Conservation (phyloP, 2,329 filamentous ascomycete genomes). For the Aspergillus costaricaensis region DNA sequence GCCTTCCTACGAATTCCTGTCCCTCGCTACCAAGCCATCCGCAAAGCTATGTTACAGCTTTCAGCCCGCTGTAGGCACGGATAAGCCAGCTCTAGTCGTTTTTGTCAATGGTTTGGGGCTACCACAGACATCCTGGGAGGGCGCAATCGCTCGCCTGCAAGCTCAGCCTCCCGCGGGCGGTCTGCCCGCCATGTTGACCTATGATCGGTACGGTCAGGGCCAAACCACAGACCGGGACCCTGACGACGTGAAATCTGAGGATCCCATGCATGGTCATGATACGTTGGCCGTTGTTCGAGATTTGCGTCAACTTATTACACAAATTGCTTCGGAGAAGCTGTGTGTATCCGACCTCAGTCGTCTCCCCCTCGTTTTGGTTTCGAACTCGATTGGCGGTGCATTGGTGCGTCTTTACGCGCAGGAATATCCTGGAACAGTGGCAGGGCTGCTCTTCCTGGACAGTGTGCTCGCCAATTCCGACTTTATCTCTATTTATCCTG, state of each 20-base stretch:
- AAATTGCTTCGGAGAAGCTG: conserved; percentile 41
- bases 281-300: conserved; percentile 19
- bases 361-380: conserved; percentile 47
- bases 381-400: conserved; percentile 56
- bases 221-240: conserved; percentile 50
- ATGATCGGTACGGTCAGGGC: conserved; percentile 62
- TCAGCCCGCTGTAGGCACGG: conserved; percentile 5
- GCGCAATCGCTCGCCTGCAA: conserved; percentile 32
- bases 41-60: conserved; percentile 20
- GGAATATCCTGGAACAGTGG: conserved; percentile 47
- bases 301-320: conserved; percentile 47
- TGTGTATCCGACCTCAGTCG: conserved; percentile 11
- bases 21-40: conserved; percentile 14
- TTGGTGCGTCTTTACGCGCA: conserved; percentile 55
- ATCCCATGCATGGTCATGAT: conserved; percentile 20
- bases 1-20: background rate
- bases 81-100: conserved; percentile 35
- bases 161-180: conserved; percentile 17
- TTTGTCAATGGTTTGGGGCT: conserved; percentile 49
- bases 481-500: conserved; percentile 56
- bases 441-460: conserved; percentile 56
- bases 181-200: conserved; percentile 52
- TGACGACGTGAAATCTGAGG: conserved; percentile 32
- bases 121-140: conserved; percentile 43
- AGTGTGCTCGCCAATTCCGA: conserved; percentile 61